Conservation (phyloP, 1,284 basidiomycete genomes). For the Cystobasidium slooffiae region DNA sequence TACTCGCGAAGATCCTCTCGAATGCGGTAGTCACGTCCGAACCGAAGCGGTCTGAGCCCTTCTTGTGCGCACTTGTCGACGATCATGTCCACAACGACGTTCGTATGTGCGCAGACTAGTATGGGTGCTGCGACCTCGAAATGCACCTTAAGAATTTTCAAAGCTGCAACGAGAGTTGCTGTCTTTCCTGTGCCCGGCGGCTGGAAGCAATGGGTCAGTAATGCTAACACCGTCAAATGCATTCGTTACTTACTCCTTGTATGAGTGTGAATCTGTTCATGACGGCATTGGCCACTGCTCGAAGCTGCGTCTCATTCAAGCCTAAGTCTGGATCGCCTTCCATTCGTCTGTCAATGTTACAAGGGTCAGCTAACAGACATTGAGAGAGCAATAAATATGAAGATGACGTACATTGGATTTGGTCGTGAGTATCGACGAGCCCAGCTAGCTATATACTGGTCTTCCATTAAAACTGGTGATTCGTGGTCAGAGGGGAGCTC, state of each 20-base stretch:
- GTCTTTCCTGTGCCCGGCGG: conserved; percentile 97
- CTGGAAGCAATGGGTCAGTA: conserved; percentile 57
- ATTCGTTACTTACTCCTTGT: conserved; percentile 71
- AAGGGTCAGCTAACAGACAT: conserved; percentile 4
- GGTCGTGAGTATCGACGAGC: conserved; percentile 65
- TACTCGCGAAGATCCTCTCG: conserved; percentile 64
- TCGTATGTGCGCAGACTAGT: conserved; percentile 88
- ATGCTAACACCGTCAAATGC: conserved; percentile 19
- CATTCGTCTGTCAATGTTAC: conserved; percentile 54
- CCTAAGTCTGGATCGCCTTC: conserved; percentile 79
- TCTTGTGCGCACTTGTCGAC: conserved; percentile 70
- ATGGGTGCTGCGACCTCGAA: conserved; percentile 83
- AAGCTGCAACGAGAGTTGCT: conserved; percentile 82
- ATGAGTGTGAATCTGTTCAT: conserved; percentile 76
- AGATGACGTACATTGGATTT: conserved; percentile 11
- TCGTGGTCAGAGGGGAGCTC: conserved; percentile 53
- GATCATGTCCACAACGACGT: conserved; percentile 92
- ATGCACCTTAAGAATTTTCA: conserved; percentile 81
- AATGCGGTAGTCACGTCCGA: conserved; percentile 71
- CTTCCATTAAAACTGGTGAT: conserved; percentile 64
- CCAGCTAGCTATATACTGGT: conserved; percentile 77
- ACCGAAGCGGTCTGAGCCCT: conserved; percentile 74
- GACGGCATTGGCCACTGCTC: conserved; percentile 85
- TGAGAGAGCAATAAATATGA: conserved; percentile 34
- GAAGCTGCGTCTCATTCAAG: conserved; percentile 77